Evolutionary conservation across 257 asterid species (phyloP), one percentile per base, ranked within the genome.

Genomic region (Scutellaria baicalensis): DNA sequence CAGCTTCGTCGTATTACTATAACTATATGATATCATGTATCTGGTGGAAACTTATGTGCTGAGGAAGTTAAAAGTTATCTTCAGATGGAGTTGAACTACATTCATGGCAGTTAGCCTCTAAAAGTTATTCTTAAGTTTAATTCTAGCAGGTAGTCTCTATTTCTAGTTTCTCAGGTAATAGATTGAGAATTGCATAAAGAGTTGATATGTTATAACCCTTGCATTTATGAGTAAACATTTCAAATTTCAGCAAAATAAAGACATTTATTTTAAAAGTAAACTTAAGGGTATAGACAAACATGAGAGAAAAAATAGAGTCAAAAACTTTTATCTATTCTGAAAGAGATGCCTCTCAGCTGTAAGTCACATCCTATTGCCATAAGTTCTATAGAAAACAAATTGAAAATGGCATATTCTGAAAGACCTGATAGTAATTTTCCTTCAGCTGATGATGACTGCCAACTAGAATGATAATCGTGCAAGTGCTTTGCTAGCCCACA

Each of bases 401-500:
- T 47, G 31, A 67, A 59, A 66, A 40, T 27, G 36, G 42, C 55
- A 56, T 39, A 20, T 6, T 27, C 35, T 63, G 3, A 38, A 21
- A 36, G 17, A 74, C 71, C 39, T 33, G 16, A 33, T 49, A 9
- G 7, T 1, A 23, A 10, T 4, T 58, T 23, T 47, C 14, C 44
- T 38, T 14, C 4, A 20, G 23, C 42, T n/a, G 63, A 7, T 11
- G 21, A 9, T 17, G 12, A 27, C 5, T 8, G 39, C 68, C 68
- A n/a, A 35, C 68, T 76, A 71, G 38, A 38, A 59, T 42, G 74
- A 70, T 62, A 64, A 60, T 45, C 66, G 59, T 63, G 63, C 59
- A 8, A 64, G 71, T 61, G 75, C 78, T 70, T 79, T 76, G 64
- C 49, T 50, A 16, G 85, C 96, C 98, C 98, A 93, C 61, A 57